phyloP scores from a whole-genome alignment of 2,329 filamentous ascomycete genomes.

The Pestalotiopsis sp. region DNA sequence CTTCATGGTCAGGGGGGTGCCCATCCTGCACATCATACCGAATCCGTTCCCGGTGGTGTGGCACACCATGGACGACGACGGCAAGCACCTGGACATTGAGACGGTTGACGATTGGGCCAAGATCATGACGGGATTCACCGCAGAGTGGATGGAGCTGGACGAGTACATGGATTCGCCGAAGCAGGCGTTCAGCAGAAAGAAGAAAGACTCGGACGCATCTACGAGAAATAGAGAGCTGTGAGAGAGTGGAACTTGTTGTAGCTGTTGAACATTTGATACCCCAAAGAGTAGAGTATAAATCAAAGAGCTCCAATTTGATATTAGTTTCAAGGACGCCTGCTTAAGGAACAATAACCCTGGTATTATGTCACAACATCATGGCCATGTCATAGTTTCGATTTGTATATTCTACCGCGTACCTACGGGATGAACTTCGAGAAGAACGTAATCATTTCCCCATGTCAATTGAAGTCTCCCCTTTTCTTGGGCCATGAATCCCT shows the following conservation, averaged over 20 bases:
- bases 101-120: conserved; percentile 87
- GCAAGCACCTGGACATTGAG: conserved; percentile 76
- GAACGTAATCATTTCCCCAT: too few species aligned
- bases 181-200: conserved; percentile 14
- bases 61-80: conserved; percentile 86
- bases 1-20: conserved; percentile 84
- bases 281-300: neutral
- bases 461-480: too few species aligned
- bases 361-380: too few species aligned
- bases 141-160: conserved; percentile 87
- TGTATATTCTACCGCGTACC: too few species aligned
- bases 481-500: too few species aligned
- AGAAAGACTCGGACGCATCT: neutral
- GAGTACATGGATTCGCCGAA: conserved; percentile 22
- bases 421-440: too few species aligned
- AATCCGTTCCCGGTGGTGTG: conserved; percentile 80
- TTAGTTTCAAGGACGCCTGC: neutral
- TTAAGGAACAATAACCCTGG: too few species aligned
- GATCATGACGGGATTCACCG: conserved; percentile 80
- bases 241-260: neutral
- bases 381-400: too few species aligned
- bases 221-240: conserved; percentile 3
- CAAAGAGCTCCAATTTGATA: neutral
- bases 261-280: neutral
- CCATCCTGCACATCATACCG: conserved; percentile 88